Conservation (phyloP, 306 rosid species). For the Urtica urens region DNA sequence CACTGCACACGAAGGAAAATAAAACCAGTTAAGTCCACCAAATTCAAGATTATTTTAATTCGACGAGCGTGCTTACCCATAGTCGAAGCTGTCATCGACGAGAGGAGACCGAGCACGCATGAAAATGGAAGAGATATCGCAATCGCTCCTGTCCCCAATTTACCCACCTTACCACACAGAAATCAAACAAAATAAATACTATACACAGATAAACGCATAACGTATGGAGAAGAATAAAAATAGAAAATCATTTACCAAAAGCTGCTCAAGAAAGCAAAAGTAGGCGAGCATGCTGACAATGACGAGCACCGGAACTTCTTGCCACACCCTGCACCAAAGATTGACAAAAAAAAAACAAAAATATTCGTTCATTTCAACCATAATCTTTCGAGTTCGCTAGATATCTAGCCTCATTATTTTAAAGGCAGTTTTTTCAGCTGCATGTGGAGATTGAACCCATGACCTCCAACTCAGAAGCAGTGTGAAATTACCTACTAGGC, state of each 20-base stretch:
- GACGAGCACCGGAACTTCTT: conserved; percentile 92
- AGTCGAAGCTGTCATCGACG: conserved; percentile 81
- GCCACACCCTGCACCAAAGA: conserved; percentile 99
- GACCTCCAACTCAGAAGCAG: too few relatives aligned
- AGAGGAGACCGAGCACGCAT: conserved; percentile 79
- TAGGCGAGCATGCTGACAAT: conserved; percentile 93
- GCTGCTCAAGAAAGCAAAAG: conserved; percentile 94
- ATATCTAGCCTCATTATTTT: too few relatives aligned
- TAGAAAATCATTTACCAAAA: conserved; percentile 44
- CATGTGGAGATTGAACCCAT: too few relatives aligned
- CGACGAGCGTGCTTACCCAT: conserved; percentile 53
- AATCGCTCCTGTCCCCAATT: conserved; percentile 71
- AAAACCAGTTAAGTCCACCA: not conserved
- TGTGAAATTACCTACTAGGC: too few relatives aligned
- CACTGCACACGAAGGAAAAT: conserved; percentile 34
- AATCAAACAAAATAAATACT: conserved; percentile 9
- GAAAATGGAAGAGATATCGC: conserved; percentile 90
- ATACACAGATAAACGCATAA: not conserved
- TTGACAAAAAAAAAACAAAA: conserved; percentile 13
- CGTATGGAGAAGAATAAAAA: conserved; percentile 10
- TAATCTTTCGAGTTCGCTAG: too few relatives aligned
- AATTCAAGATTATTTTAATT: not conserved
- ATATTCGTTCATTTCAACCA: too few relatives aligned
- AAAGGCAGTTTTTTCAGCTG: too few relatives aligned
- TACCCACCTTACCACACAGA: conserved; percentile 55